phyloP scores from a whole-genome alignment of 2,329 filamentous ascomycete genomes.

The Canariomyces notabilis region DNA sequence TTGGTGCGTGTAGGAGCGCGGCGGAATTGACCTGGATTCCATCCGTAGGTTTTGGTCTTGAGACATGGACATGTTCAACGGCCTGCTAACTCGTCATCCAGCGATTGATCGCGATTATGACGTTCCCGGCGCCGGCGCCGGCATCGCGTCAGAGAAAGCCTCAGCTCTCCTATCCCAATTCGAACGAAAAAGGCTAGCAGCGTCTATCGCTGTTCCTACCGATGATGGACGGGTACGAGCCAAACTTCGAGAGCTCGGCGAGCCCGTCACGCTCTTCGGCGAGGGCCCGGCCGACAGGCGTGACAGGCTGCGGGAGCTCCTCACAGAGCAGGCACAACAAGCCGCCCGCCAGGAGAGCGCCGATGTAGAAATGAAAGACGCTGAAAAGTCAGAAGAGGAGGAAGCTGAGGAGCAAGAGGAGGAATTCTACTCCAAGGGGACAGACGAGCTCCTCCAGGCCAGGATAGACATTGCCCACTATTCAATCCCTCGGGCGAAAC shows the following conservation, averaged over 20 bases:
- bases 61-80: background rate
- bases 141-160: conserved; percentile 72
- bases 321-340: conserved; percentile 68
- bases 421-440: conserved; percentile 90
- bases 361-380: conserved; percentile 59
- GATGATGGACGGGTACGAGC: conserved; percentile 83
- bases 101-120: conserved; percentile 76
- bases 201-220: conserved; percentile 86
- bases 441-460: conserved; percentile 66
- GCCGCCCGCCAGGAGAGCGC: conserved; percentile 48
- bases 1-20: conserved; percentile 28
- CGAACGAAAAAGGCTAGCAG: conserved; percentile 82
- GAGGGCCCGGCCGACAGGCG: conserved; percentile 81
- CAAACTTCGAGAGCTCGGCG: conserved; percentile 77
- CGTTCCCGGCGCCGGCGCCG: conserved; percentile 59
- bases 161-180: conserved; percentile 84
- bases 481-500: conserved; percentile 76
- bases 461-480: conserved; percentile 75
- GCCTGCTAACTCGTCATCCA: conserved; percentile 15
- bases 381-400: conserved; percentile 50
- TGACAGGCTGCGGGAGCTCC: conserved; percentile 76
- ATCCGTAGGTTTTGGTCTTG: conserved; percentile 34
- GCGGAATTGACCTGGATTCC: conserved; percentile 45
- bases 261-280: conserved; percentile 91
- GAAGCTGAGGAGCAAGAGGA: conserved; percentile 70